Percentiles rank a stretch among this genome's conserved stretches.
Evolutionary conservation across 2,329 filamentous ascomycete genomes (phyloP).

Genomic region (Lachnellula cervina): DNA sequence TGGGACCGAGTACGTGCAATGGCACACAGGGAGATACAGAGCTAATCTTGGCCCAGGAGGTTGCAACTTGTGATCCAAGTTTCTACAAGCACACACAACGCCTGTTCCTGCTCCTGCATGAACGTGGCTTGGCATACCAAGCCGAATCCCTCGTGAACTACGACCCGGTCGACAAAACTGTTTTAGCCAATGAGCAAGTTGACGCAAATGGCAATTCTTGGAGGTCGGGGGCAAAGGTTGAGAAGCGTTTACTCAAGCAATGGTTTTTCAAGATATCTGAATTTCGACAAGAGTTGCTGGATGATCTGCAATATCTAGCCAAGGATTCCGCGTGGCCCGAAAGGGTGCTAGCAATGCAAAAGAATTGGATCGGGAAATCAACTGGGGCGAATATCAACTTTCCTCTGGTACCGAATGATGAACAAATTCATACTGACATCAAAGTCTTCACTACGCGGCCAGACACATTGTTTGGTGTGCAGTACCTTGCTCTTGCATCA

Average conservation of each 20-base stretch:
- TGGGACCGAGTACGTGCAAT: slow-evolving; percentile 66
- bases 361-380: slow-evolving; percentile 83
- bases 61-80: slow-evolving; percentile 75
- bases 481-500: slow-evolving; percentile 75
- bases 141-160: slow-evolving; percentile 83
- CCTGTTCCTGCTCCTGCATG: slow-evolving; percentile 73
- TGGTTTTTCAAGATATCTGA: slow-evolving; percentile 86
- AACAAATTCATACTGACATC: slow-evolving; percentile 36
- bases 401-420: slow-evolving; percentile 41
- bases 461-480: slow-evolving; percentile 82
- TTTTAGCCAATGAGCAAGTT: slow-evolving; percentile 91
- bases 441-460: slow-evolving; percentile 80
- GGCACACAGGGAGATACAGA: slow-evolving; percentile 6
- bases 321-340: slow-evolving; percentile 71
- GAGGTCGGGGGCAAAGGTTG: slow-evolving; percentile 80
- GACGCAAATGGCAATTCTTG: slow-evolving; percentile 79
- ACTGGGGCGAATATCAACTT: slow-evolving; percentile 70
- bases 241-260: slow-evolving; percentile 74
- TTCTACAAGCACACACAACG: slow-evolving; percentile 90
- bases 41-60: slow-evolving; percentile 51
- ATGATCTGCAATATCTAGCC: slow-evolving; percentile 63
- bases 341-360: slow-evolving; percentile 75
- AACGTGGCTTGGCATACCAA: slow-evolving; percentile 75
- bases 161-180: slow-evolving; percentile 83
- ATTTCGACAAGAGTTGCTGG: slow-evolving; percentile 67